A percentile compares a stretch with the other conserved stretches of the same genome.
Evolutionary conservation across 805 yeast species (phyloP).

Genomic region (Saturnispora sekii): DNA sequence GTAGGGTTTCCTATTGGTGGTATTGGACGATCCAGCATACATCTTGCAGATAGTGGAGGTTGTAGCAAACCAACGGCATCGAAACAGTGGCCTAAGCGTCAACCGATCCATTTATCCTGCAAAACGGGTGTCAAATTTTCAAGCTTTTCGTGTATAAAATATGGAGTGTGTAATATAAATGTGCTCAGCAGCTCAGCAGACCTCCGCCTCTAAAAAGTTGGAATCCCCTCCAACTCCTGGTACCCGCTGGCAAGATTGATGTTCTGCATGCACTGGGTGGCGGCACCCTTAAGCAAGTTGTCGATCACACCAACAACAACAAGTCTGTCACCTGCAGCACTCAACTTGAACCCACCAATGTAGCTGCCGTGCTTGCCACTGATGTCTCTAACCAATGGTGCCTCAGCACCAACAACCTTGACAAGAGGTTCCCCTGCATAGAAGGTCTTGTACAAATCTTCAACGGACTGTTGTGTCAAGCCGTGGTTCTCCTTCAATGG

Average conservation of each 20-base stretch:
- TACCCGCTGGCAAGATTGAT: slow-evolving; percentile 84
- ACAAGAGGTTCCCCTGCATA: slow-evolving; percentile 82
- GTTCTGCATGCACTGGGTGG: slow-evolving; percentile 96
- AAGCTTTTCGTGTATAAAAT: background rate
- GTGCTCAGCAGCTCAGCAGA: no score
- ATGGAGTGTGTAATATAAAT: background rate
- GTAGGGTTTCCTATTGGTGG: background rate
- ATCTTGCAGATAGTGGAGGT: background rate
- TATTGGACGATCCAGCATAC: slow-evolving; percentile 1
- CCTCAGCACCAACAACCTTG: slow-evolving; percentile 82
- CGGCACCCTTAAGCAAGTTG: slow-evolving; percentile 94
- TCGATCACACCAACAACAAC: slow-evolving; percentile 94
- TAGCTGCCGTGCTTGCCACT: slow-evolving; percentile 92
- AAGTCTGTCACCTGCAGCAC: slow-evolving; percentile 77
- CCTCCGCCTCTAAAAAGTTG: slow-evolving; percentile 25
- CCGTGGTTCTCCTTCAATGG: slow-evolving; percentile 56
- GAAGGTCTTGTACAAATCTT: slow-evolving; percentile 78
- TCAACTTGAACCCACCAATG: slow-evolving; percentile 93
- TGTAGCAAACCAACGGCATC: background rate
- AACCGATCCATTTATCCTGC: slow-evolving; percentile 29
- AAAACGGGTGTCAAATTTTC: background rate
- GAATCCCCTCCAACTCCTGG: slow-evolving; percentile 93
- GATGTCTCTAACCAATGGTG: slow-evolving; percentile 86
- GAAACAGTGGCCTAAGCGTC: background rate
- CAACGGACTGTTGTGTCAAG: slow-evolving; percentile 70